Percentiles rank a stretch among this genome's conserved stretches.
phyloP scores from a whole-genome alignment of 2,329 filamentous ascomycete species.

The Microdochium bolleyi region DNA sequence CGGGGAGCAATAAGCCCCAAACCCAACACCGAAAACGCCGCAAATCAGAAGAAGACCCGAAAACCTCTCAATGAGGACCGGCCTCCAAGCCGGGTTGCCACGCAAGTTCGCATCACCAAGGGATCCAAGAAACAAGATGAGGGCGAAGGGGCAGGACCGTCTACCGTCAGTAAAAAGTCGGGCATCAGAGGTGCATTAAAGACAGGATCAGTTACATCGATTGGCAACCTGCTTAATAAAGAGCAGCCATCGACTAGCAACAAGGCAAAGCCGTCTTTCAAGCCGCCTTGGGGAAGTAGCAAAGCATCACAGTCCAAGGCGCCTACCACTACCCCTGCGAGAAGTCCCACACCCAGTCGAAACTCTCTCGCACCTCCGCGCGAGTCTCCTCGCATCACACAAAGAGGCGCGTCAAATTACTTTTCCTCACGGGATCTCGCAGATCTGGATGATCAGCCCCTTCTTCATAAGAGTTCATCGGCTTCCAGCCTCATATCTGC shows the following conservation, averaged over 20 bases:
- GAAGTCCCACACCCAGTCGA: constrained; percentile 18
- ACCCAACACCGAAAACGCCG: background rate
- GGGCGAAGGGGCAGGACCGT: constrained; percentile 12
- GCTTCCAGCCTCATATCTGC: background rate
- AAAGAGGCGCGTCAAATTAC: constrained; percentile 27
- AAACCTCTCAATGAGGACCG: constrained; percentile 1
- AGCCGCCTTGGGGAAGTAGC: constrained; percentile 14
- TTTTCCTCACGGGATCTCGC: constrained; percentile 30
- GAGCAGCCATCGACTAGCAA: constrained; percentile 22
- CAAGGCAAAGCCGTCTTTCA: constrained; percentile 10
- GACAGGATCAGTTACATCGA: constrained; percentile 35
- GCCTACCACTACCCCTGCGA: background rate
- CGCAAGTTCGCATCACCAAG: constrained; percentile 12
- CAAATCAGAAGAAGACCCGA: constrained; percentile 14
- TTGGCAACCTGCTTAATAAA: constrained; percentile 41
- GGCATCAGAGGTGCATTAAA: constrained; percentile 43
- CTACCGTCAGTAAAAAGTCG: constrained; percentile 32
- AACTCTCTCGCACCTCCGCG: constrained; percentile 20
- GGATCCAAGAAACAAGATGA: constrained; percentile 19
- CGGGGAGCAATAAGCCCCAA: background rate
- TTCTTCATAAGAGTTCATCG: background rate
- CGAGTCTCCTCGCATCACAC: constrained; percentile 24
- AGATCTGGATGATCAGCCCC: constrained; percentile 9
- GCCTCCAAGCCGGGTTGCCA: background rate
- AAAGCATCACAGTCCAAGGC: constrained; percentile 12